These are phyloP conservation scores for Penicillium bialowiezense DNA, from an alignment of 495 filamentous ascomycete species.

Conservation along the genomic window DNA sequence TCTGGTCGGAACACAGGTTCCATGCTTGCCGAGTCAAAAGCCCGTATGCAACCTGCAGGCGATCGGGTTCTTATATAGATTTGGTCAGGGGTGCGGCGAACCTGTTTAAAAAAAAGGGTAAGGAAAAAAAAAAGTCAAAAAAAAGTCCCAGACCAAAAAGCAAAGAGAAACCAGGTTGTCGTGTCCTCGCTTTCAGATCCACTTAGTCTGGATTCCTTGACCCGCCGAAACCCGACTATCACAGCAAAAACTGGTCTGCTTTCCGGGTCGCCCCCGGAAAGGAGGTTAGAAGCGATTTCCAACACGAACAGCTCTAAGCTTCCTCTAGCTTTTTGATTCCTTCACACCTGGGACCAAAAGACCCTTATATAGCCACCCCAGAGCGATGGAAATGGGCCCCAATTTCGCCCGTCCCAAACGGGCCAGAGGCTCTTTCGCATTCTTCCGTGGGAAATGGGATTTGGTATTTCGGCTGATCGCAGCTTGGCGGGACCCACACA, in stretches of 20 bases:
- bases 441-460: conserved; percentile 15
- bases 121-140: not conserved
- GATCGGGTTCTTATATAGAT: conserved; percentile 2
- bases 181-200: conserved; percentile 23
- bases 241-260: conserved; percentile 3
- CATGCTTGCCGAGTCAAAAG: conserved; percentile 1
- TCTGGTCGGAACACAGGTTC: conserved; percentile 5
- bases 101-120: not conserved
- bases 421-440: conserved; percentile 22
- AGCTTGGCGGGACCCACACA: conserved; percentile 32
- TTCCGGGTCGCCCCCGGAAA: conserved; percentile 19
- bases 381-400: too few species aligned
- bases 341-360: conserved; percentile 1
- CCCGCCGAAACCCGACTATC: conserved; percentile 26
- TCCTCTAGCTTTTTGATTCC: not conserved
- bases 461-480: conserved; percentile 24
- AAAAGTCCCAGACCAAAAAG: conserved; percentile 21
- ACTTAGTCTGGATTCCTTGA: conserved; percentile 21
- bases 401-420: conserved; percentile 2
- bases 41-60: conserved; percentile 3
- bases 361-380: conserved; percentile 5
- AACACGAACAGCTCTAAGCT: not conserved
- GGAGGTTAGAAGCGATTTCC: conserved; percentile 6
- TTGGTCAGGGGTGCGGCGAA: not conserved
- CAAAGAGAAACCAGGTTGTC: conserved; percentile 13